Evolutionary conservation across 2,329 filamentous ascomycete genomes (phyloP), one percentile per base, ranked within the genome.

Genomic region (Anthostomella pinea): DNA sequence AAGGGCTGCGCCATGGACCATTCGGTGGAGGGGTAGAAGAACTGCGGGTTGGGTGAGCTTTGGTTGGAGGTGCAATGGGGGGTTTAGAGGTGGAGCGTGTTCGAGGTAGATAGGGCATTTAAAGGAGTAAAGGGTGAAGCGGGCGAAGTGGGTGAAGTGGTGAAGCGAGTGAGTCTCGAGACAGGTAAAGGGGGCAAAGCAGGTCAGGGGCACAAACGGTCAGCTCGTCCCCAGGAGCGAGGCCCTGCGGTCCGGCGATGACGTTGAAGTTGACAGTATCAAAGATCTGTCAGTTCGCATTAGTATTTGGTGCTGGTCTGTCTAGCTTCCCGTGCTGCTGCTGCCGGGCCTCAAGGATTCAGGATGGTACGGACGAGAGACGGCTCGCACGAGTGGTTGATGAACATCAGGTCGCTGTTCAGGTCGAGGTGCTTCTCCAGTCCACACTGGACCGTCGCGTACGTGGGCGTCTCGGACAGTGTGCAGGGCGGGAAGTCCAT

Each of bases 11-110:
- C 77, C 83, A 87, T 86, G 53, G 69, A 54, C 81, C 81, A 87
- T 62, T 87, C 83, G 2, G 82, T 86, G 35, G 79, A 85, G 4
- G 83, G 82, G 52, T 87, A 87, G 64, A 87, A 87, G 66, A 86
- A 87, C 57, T 77, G 34, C 19, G 24, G 21, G 10, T 22, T 30
- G 35, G 32, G 17, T 35, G 28, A 41, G 21, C 40, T 39, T 39
- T 40, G 28, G 39, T 42, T 44, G 41, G 41, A 24, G 21, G 44
- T 33, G n/a, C n/a, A n/a, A n/a, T n/a, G n/a, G n/a, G n/a, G n/a
- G n/a, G n/a, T n/a, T n/a, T n/a, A n/a, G n/a, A n/a, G n/a, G n/a
- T n/a, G n/a, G n/a, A n/a, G n/a, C n/a, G n/a, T n/a, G n/a, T n/a
- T n/a, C n/a, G n/a, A n/a, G n/a, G n/a, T n/a, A n/a, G n/a, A n/a